Conservation (phyloP, 371 early-diverging fungal species). For the Syncephalastrum monosporum region DNA sequence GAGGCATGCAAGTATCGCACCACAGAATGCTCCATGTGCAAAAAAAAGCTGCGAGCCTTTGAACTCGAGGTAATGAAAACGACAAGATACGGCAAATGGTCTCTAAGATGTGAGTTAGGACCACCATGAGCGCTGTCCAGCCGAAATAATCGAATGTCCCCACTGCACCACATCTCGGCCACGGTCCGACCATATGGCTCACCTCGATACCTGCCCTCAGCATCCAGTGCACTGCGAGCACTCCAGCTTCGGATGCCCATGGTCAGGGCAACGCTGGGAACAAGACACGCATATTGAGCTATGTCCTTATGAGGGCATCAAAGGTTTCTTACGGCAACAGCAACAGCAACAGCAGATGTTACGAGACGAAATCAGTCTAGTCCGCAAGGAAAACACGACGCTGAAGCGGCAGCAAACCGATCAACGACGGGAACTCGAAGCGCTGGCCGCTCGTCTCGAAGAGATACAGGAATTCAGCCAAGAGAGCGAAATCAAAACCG, state of each 20-base stretch:
- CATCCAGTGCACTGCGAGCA: slow-evolving; percentile 50
- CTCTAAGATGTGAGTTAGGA: slow-evolving; percentile 27
- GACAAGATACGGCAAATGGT: no score
- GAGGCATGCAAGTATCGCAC: slow-evolving; percentile 57
- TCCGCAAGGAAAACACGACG: slow-evolving; percentile 44
- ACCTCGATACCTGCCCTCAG: slow-evolving; percentile 54
- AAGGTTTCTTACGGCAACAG: slow-evolving; percentile 51
- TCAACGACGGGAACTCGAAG: slow-evolving; percentile 40
- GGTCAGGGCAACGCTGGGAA: slow-evolving; percentile 54
- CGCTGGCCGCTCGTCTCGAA: slow-evolving; percentile 34
- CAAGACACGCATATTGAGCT: slow-evolving; percentile 37
- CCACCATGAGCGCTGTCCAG: slow-evolving; percentile 60
- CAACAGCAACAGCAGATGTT: slow-evolving; percentile 44
- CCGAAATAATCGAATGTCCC: slow-evolving; percentile 57
- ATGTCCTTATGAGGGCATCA: slow-evolving; percentile 66
- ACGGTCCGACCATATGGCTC: slow-evolving; percentile 49
- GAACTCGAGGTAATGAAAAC: slow-evolving; percentile 42
- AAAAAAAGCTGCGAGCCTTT: slow-evolving; percentile 44
- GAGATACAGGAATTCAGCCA: slow-evolving; percentile 17
- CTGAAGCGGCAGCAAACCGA: slow-evolving; percentile 45
- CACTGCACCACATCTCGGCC: slow-evolving; percentile 54
- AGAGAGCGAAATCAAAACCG: slow-evolving; percentile 53
- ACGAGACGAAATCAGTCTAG: slow-evolving; percentile 43
- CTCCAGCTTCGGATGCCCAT: slow-evolving; percentile 60
- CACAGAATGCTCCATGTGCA: slow-evolving; percentile 65